phyloP scores from a whole-genome alignment of 2,329 filamentous ascomycete genomes.

The Penicillium fuscoglaucum region DNA sequence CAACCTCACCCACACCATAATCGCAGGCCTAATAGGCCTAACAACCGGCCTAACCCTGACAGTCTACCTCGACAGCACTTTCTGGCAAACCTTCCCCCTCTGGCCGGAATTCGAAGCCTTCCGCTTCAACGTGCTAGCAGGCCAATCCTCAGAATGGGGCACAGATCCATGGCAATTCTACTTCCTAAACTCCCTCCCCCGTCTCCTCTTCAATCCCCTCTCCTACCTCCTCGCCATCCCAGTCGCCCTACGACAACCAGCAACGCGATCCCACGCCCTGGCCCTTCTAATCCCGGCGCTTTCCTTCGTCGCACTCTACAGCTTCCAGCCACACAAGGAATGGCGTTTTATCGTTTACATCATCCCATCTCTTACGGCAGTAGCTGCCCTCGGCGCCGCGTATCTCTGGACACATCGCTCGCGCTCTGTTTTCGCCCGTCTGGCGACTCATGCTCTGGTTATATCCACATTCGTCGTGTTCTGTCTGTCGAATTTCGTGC shows the following conservation, averaged over 20 bases:
- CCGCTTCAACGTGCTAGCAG: slow-evolving; percentile 84
- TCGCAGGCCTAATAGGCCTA: slow-evolving; percentile 65
- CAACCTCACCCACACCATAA: slow-evolving; percentile 58
- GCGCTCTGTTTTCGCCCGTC: slow-evolving; percentile 59
- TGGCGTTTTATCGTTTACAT: slow-evolving; percentile 91
- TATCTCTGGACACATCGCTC: slow-evolving; percentile 66
- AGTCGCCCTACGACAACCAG: slow-evolving; percentile 52
- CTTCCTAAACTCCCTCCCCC: slow-evolving; percentile 76
- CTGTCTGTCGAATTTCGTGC: slow-evolving; percentile 63
- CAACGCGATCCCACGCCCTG: slow-evolving; percentile 53
- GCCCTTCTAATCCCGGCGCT: slow-evolving; percentile 65
- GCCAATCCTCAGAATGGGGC: slow-evolving; percentile 84
- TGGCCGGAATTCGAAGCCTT: slow-evolving; percentile 93
- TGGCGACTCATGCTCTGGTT: slow-evolving; percentile 58
- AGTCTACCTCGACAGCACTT: slow-evolving; percentile 81
- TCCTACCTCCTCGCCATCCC: slow-evolving; percentile 56
- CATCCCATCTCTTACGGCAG: slow-evolving; percentile 75
- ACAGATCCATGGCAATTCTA: slow-evolving; percentile 84
- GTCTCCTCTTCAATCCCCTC: slow-evolving; percentile 79
- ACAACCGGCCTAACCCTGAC: slow-evolving; percentile 71
- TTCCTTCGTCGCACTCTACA: slow-evolving; percentile 76
- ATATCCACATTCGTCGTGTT: slow-evolving; percentile 63
- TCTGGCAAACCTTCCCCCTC: slow-evolving; percentile 76
- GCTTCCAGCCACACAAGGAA: slow-evolving; percentile 90
- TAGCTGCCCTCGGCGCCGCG: slow-evolving; percentile 71